Conservation (phyloP, 2,329 filamentous ascomycete species). For the Diplocarpon rosae region DNA sequence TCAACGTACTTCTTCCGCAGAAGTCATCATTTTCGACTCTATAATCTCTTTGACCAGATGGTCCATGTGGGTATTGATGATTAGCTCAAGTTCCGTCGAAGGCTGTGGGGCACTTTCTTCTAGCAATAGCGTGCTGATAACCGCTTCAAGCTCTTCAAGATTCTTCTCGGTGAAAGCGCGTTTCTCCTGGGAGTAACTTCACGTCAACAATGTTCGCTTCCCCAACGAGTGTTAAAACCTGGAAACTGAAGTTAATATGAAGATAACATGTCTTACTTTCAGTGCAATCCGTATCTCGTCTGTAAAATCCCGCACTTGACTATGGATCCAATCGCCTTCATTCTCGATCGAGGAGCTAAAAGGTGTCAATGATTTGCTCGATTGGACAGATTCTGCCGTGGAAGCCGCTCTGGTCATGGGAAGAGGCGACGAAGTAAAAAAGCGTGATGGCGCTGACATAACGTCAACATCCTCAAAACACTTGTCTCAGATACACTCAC, state of each 20-base stretch:
- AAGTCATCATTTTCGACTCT: not conserved
- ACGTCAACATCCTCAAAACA: not conserved
- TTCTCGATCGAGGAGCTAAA: slow-evolving; percentile 1
- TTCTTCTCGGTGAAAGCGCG: not conserved
- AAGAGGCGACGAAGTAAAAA: not conserved
- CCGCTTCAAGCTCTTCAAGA: not conserved
- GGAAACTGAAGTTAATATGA: not conserved
- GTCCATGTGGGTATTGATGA: slow-evolving; percentile 11
- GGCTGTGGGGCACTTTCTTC: not conserved
- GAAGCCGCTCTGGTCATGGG: not conserved
- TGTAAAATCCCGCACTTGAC: slow-evolving; percentile 2
- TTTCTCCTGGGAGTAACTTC: not conserved
- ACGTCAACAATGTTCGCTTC: no score
- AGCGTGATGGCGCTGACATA: not conserved
- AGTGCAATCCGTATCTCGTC: slow-evolving; percentile 5
- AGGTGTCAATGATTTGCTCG: not conserved
- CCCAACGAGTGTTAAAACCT: no score
- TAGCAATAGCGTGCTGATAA: not conserved
- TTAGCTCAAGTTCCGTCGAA: slow-evolving; percentile 6
- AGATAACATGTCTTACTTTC: not conserved
- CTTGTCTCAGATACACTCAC: not conserved
- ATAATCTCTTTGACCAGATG: slow-evolving; percentile 16
- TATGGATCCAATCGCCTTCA: slow-evolving; percentile 6
- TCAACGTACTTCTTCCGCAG: not conserved
- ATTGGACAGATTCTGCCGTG: not conserved